These are phyloP conservation scores for Yamadazyma kitorensis DNA, from an alignment of 805 yeast genomes.

Conservation along the genomic window DNA sequence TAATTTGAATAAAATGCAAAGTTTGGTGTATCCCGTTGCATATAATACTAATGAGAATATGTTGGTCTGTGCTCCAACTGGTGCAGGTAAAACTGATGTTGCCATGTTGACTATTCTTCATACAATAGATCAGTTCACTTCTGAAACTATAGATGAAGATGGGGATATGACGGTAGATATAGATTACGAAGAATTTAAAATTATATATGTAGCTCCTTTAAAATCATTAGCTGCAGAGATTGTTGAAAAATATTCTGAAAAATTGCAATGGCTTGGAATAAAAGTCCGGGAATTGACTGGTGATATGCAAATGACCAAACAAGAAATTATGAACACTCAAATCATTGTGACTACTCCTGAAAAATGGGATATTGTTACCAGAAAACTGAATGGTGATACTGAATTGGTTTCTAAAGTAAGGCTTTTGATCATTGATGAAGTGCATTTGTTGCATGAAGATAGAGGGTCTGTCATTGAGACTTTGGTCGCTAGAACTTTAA, in stretches of 20 bases:
- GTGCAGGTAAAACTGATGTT: constrained; percentile 97
- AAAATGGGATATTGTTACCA: constrained; percentile 97
- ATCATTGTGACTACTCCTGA: constrained; percentile 92
- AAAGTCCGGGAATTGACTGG: constrained; percentile 90
- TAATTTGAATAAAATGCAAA: constrained; percentile 82
- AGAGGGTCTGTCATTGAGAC: constrained; percentile 98
- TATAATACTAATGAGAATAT: constrained; percentile 91
- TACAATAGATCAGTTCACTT: constrained; percentile 68
- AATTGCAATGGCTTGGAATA: constrained; percentile 81
- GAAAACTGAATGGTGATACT: constrained; percentile 86
- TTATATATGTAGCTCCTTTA: constrained; percentile 88
- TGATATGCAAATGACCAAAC: constrained; percentile 74
- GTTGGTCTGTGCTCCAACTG: constrained; percentile 96
- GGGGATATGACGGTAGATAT: constrained; percentile 56
- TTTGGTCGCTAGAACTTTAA: constrained; percentile 84
- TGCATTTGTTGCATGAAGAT: constrained; percentile 93
- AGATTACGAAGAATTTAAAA: constrained; percentile 81
- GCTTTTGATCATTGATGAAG: constrained; percentile 90
- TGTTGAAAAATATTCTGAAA: constrained; percentile 79
- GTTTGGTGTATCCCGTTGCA: constrained; percentile 87
- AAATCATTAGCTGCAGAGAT: constrained; percentile 97
- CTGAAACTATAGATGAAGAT: constrained; percentile 44
- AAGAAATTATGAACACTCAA: constrained; percentile 76
- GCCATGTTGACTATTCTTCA: constrained; percentile 80
- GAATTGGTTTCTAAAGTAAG: constrained; percentile 83